Evolutionary conservation across 2,329 filamentous ascomycete genomes (phyloP).

Genomic region (Ceratocystis cubensis): DNA sequence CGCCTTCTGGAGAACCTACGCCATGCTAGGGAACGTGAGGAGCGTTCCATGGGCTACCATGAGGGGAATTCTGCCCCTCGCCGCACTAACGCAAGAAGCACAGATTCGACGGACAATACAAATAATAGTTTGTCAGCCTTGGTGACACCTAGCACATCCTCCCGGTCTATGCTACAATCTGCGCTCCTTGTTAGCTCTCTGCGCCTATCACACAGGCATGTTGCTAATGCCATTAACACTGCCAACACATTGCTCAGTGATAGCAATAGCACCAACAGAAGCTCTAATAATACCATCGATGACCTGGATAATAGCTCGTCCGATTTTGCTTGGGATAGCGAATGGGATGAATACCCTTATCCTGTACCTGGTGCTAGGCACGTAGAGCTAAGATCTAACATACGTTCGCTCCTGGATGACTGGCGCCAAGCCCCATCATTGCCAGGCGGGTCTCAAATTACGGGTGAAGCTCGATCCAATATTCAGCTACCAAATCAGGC

Average conservation of each 20-base stretch:
- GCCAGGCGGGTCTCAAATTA: neutral
- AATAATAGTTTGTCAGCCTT: neutral
- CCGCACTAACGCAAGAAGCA: neutral
- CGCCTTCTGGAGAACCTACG: neutral
- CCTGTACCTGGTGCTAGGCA: neutral
- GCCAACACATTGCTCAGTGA: too few species aligned
- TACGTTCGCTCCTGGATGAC: too few species aligned
- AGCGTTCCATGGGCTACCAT: neutral
- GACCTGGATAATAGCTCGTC: neutral
- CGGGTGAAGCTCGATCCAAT: neutral
- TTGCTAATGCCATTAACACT: too few species aligned
- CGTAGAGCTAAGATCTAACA: too few species aligned
- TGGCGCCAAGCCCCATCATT: neutral
- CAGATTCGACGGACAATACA: neutral
- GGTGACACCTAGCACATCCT: neutral
- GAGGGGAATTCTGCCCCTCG: neutral
- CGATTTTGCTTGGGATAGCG: neutral
- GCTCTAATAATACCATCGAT: neutral
- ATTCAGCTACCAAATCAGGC: neutral
- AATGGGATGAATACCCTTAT: neutral
- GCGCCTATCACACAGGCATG: neutral
- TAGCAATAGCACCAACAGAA: neutral
- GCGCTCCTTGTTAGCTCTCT: conserved; percentile 7
- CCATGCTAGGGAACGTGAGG: neutral
- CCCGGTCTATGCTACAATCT: neutral